These are phyloP conservation scores for Solanum tarapatanum DNA, from an alignment of 257 asterid genomes.

Conservation along the genomic window DNA sequence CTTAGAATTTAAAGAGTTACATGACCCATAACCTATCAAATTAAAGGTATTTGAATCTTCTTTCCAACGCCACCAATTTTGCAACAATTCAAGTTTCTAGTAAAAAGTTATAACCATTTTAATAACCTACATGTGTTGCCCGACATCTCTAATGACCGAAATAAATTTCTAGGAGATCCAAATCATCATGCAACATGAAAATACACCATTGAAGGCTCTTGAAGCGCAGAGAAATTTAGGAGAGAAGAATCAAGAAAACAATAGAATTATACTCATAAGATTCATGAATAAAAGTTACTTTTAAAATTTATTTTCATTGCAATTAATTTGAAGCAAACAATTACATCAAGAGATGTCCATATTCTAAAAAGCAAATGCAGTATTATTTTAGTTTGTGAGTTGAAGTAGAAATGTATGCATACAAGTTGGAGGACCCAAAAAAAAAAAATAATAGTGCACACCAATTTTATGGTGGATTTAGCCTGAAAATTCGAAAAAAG, in stretches of 20 bases:
- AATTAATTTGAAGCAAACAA: neutral
- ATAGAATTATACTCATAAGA: neutral
- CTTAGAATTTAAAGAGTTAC: neutral
- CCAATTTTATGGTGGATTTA: neutral
- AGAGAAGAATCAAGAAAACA: too few relatives aligned
- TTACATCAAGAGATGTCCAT: neutral
- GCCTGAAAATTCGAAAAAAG: constrained; percentile 5
- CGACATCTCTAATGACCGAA: neutral
- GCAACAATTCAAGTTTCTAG: neutral
- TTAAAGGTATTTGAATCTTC: neutral
- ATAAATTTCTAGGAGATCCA: neutral
- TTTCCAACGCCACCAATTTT: neutral
- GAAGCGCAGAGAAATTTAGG: neutral
- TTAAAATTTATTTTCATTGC: neutral
- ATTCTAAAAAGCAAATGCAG: neutral
- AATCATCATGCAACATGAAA: neutral
- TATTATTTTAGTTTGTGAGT: neutral
- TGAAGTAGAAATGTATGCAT: neutral
- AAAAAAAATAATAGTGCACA: neutral
- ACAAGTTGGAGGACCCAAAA: neutral
- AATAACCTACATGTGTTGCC: neutral
- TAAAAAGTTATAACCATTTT: neutral
- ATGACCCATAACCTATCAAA: neutral
- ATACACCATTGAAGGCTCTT: neutral
- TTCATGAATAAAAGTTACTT: neutral